Base-by-base conservation (phyloP, 495 filamentous ascomycete species). In the Neurospora intermedia region DNA sequence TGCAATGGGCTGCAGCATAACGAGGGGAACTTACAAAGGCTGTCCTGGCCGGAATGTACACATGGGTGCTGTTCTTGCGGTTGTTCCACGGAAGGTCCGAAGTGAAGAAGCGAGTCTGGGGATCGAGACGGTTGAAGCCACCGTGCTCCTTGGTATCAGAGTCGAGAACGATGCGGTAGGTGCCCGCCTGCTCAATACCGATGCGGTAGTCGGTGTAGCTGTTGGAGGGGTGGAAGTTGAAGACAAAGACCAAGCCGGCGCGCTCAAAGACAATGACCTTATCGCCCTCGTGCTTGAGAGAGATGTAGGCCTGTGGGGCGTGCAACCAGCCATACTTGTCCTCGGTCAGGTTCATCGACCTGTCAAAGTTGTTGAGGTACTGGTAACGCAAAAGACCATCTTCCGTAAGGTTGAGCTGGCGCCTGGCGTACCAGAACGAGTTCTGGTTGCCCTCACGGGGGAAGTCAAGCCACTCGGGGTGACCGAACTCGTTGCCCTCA, bases 401-500 rank as follows among this genome's bases (percentile, higher is more conserved):
- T 71, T 97, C 93, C 0, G 93, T 90, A 6, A 99, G 88, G 81
- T 99, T 98, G 74, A 97, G 91, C 82, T 97, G 96, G 69, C 96
- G 92, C 4, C 96, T 90, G 3, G 96, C 96, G 81, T 98, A 99
- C 90, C 94, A 96, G 89, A 93, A 99, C 74, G 91, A 94, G 82
- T 98, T 98, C 78, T 91, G 83, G 86, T 99, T 99, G 69, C 96
- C 96, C 74, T 88, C 94, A 41, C 96, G 91, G 13, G 96, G 96
- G 83, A 99, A 99, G 81, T 99, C 96, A 72, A 99, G 93, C 96
- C 96, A 99, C 84, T 99, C 96, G 0, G 96, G 96, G 81, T 99
- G 96, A 2, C 96, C 96, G 81, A 99, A 99, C 81, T 99, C 96
- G 82, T 99, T 99, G 74, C 95, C 96, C 82, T 97, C 94, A 78